phyloP scores from a whole-genome alignment of 345 rosid genomes.

The Excoecaria cochinchinensis region DNA sequence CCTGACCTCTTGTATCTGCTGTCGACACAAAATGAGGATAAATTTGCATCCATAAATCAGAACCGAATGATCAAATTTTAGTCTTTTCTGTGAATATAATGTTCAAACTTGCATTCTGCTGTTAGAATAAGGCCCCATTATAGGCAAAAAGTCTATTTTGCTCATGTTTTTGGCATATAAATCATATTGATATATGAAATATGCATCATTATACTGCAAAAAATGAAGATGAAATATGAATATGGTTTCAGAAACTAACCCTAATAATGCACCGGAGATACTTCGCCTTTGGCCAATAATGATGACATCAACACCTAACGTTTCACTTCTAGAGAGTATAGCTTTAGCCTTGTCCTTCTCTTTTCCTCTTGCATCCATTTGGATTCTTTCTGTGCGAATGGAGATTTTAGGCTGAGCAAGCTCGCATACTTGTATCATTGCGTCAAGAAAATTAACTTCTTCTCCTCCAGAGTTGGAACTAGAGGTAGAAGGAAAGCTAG shows the following conservation, averaged over 20 bases:
- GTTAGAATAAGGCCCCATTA: too few species aligned
- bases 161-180: too few species aligned
- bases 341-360: constrained; percentile 46
- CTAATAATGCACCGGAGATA: constrained; percentile 60
- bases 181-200: too few species aligned
- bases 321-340: constrained; percentile 50
- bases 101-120: too few species aligned
- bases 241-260: constrained; percentile 37
- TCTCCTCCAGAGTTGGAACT: background rate
- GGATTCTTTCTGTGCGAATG: constrained; percentile 40
- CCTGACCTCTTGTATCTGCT: constrained; percentile 47
- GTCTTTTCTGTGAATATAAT: too few species aligned
- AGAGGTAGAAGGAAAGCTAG: constrained; percentile 11
- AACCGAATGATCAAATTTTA: too few species aligned
- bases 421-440: constrained; percentile 62
- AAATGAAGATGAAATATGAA: background rate
- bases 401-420: constrained; percentile 55
- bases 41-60: background rate
- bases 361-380: constrained; percentile 34
- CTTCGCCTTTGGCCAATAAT: constrained; percentile 71
- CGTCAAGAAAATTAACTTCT: constrained; percentile 59
- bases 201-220: too few species aligned
- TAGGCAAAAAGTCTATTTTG: too few species aligned
- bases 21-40: background rate
- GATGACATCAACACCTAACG: constrained; percentile 54